A percentile compares a stretch with the other conserved stretches of the same genome.
Conservation (phyloP, 1,284 basidiomycete species). For the Athelia psychrophila region DNA sequence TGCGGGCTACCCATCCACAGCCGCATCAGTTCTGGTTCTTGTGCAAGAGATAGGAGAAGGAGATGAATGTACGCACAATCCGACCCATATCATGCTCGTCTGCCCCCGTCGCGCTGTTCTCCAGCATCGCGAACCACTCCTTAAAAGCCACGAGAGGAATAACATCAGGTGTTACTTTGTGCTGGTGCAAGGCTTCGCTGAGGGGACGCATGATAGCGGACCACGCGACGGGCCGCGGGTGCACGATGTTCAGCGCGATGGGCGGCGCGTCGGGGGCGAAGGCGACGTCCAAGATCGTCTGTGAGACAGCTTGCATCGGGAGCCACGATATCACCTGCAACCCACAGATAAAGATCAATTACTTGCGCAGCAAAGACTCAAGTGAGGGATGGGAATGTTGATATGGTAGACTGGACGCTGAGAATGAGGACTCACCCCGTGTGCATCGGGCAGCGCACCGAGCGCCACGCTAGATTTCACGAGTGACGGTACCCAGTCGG, state of each 20-base stretch:
- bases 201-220: slow-evolving; percentile 21
- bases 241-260: slow-evolving; percentile 29
- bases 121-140: slow-evolving; percentile 27
- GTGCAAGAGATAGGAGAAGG: neutral
- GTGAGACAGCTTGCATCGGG: slow-evolving; percentile 16
- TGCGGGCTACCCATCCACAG: slow-evolving; percentile 23
- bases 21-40: neutral
- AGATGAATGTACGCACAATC: slow-evolving; percentile 17
- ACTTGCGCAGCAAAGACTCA: too few species aligned
- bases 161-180: slow-evolving; percentile 6
- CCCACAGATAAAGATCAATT: too few species aligned
- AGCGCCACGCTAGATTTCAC: slow-evolving; percentile 22
- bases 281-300: slow-evolving; percentile 27
- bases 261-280: slow-evolving; percentile 15
- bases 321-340: neutral
- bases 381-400: neutral
- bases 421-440: slow-evolving; percentile 10
- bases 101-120: slow-evolving; percentile 13
- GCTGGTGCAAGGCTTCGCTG: slow-evolving; percentile 16
- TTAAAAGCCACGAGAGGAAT: slow-evolving; percentile 26
- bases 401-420: neutral
- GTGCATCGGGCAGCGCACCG: slow-evolving; percentile 5
- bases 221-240: slow-evolving; percentile 32
- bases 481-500: slow-evolving; percentile 23
- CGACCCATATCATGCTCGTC: slow-evolving; percentile 13